phyloP scores from a whole-genome alignment of 1,284 basidiomycete genomes.

The Malassezia sp. region DNA sequence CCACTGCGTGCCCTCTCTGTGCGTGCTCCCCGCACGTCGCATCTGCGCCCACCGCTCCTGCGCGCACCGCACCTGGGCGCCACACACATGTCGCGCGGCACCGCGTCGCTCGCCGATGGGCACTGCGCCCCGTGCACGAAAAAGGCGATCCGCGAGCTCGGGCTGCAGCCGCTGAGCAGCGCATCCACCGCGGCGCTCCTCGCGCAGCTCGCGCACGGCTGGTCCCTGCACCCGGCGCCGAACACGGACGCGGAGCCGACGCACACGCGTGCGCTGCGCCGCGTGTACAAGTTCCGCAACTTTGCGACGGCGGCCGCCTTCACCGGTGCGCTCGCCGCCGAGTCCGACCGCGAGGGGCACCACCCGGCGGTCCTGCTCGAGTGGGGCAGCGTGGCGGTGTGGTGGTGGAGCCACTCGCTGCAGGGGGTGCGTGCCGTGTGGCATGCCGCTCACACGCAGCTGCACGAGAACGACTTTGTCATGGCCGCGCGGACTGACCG shows the following conservation, averaged over 20 bases:
- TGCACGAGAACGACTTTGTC: constrained; percentile 43
- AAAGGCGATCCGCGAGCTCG: constrained; percentile 16
- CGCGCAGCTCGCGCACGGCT: constrained; percentile 19
- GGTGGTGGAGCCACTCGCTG: constrained; percentile 45
- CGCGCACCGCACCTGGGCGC: too few species aligned
- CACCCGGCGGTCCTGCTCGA: constrained; percentile 40
- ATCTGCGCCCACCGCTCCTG: too few species aligned
- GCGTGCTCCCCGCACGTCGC: too few species aligned
- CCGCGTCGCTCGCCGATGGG: background rate
- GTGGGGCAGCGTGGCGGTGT: constrained; percentile 40
- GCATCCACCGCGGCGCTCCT: constrained; percentile 18
- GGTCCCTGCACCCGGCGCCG: constrained; percentile 26
- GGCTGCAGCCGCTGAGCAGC: background rate
- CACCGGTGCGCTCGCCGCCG: constrained; percentile 20
- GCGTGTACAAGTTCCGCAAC: constrained; percentile 36
- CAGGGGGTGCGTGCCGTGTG: constrained; percentile 32
- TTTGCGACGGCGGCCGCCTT: constrained; percentile 30
- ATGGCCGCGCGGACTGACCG: constrained; percentile 44
- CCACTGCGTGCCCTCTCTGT: too few species aligned
- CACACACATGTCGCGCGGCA: too few species aligned
- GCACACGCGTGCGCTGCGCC: constrained; percentile 20
- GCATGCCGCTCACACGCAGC: constrained; percentile 16
- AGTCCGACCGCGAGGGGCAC: constrained; percentile 35
- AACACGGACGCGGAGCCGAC: constrained; percentile 15
- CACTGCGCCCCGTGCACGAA: constrained; percentile 13